phyloP scores from a whole-genome alignment of 1,284 basidiomycete species.

The Blastosporella zonata region DNA sequence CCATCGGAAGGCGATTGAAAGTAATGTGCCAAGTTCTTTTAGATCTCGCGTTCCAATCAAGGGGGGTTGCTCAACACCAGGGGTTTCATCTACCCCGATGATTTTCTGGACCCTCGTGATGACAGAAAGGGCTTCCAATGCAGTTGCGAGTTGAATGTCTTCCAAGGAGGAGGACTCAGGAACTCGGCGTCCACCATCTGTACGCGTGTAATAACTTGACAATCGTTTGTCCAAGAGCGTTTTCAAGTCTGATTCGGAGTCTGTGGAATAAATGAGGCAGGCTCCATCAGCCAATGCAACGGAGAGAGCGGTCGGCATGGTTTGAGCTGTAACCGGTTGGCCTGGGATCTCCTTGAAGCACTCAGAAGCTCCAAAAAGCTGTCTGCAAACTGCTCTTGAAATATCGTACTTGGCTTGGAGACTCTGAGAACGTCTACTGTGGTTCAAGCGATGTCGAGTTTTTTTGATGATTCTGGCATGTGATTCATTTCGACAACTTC shows the following conservation, averaged over 20 bases:
- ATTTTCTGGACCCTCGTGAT: conserved; percentile 51
- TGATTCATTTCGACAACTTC: conserved; percentile 10
- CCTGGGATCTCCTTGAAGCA: neutral
- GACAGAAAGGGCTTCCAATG: conserved; percentile 51
- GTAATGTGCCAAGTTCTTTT: conserved; percentile 53
- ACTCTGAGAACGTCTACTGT: too few relatives aligned
- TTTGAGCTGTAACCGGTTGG: conserved; percentile 22
- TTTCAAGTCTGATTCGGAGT: conserved; percentile 30
- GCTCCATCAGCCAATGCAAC: conserved; percentile 21
- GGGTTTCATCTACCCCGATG: conserved; percentile 29
- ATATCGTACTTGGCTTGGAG: too few relatives aligned
- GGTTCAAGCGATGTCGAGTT: too few relatives aligned
- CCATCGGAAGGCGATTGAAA: conserved; percentile 72
- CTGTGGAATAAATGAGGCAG: conserved; percentile 21
- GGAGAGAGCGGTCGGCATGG: conserved; percentile 26
- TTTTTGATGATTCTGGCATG: conserved; percentile 5
- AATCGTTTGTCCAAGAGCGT: conserved; percentile 39
- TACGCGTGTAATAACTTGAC: conserved; percentile 34
- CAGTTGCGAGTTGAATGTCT: conserved; percentile 51
- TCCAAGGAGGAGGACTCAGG: conserved; percentile 31
- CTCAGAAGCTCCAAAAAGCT: neutral
- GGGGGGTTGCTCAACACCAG: conserved; percentile 27
- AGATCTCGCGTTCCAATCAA: conserved; percentile 66
- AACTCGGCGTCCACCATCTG: conserved; percentile 22
- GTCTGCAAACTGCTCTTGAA: too few relatives aligned